phyloP scores from a whole-genome alignment of 768 basidiomycete genomes.

The Lanmaoa rubissima region DNA sequence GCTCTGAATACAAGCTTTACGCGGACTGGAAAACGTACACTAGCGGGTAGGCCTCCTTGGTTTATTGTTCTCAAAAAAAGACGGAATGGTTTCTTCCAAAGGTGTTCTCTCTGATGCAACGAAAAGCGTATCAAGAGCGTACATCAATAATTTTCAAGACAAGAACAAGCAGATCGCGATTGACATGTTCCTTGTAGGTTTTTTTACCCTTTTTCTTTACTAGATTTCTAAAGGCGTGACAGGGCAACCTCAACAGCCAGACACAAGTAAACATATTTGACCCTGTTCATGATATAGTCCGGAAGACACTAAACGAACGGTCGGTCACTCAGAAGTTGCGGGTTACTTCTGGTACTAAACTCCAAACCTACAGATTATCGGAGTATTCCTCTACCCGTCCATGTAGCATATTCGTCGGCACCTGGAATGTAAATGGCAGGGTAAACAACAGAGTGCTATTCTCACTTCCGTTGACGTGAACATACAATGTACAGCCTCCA shows the following conservation, averaged over 20 bases:
- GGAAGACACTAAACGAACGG: conserved; percentile 68
- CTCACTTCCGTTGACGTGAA: conserved; percentile 6
- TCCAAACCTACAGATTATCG: conserved; percentile 44
- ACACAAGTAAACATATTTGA: conserved; percentile 88
- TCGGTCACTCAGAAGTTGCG: conserved; percentile 26
- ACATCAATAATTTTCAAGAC: conserved; percentile 98
- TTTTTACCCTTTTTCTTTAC: neutral
- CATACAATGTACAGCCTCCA: conserved; percentile 48
- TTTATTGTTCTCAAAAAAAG: neutral
- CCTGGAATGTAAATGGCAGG: conserved; percentile 94
- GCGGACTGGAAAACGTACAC: conserved; percentile 87
- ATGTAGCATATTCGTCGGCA: conserved; percentile 82
- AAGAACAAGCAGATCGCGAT: conserved; percentile 92
- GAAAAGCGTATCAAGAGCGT: conserved; percentile 93
- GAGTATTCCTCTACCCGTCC: conserved; percentile 82
- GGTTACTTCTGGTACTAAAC: neutral
- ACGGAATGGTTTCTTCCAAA: conserved; percentile 23
- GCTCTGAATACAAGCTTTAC: conserved; percentile 97
- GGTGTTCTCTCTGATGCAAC: conserved; percentile 95
- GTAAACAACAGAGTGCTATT: conserved; percentile 41
- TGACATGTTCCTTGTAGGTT: conserved; percentile 86
- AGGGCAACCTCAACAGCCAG: conserved; percentile 94
- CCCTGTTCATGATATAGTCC: conserved; percentile 87
- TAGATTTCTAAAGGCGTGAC: conserved; percentile 1
- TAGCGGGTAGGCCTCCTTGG: conserved; percentile 57